Evolutionary conservation across 1,284 basidiomycete species (phyloP).

Genomic region (Agroathelia rolfsii): DNA sequence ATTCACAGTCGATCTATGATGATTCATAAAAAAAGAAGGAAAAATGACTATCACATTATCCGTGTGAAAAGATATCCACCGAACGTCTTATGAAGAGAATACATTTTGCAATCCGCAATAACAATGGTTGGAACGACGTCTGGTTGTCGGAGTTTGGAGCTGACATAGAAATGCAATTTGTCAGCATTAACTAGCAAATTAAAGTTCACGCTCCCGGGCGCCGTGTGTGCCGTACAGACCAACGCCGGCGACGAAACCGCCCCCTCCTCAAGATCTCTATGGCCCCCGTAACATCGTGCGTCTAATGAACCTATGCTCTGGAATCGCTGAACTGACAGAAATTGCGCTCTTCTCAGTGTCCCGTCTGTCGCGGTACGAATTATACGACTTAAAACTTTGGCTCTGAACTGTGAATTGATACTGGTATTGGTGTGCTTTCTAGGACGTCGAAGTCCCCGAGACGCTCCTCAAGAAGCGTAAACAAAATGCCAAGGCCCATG

Average conservation of each 20-base stretch:
- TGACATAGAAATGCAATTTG: too few species aligned
- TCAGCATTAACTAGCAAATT: too few species aligned
- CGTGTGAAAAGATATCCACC: too few species aligned
- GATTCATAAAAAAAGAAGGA: too few species aligned
- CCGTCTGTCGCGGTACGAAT: conserved; percentile 69
- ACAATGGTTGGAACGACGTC: neutral
- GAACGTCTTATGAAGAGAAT: too few species aligned
- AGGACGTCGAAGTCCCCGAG: conserved; percentile 93
- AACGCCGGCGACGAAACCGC: too few species aligned
- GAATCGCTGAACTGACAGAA: conserved; percentile 10
- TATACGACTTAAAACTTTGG: conserved; percentile 24
- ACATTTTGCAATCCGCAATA: too few species aligned
- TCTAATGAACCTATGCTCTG: conserved; percentile 14
- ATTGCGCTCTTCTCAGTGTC: conserved; percentile 31
- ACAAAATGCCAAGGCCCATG: conserved; percentile 94
- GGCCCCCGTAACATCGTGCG: conserved; percentile 63
- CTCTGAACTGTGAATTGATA: neutral
- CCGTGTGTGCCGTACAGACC: too few species aligned
- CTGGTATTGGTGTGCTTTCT: conserved; percentile 8
- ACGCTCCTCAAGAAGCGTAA: conserved; percentile 99
- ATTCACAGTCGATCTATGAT: too few species aligned
- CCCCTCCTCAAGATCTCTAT: conserved; percentile 49
- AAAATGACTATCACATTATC: too few species aligned
- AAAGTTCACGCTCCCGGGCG: too few species aligned
- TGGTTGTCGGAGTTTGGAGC: too few species aligned